phyloP scores from a whole-genome alignment of 257 asterid species.

The Ilex asprella region DNA sequence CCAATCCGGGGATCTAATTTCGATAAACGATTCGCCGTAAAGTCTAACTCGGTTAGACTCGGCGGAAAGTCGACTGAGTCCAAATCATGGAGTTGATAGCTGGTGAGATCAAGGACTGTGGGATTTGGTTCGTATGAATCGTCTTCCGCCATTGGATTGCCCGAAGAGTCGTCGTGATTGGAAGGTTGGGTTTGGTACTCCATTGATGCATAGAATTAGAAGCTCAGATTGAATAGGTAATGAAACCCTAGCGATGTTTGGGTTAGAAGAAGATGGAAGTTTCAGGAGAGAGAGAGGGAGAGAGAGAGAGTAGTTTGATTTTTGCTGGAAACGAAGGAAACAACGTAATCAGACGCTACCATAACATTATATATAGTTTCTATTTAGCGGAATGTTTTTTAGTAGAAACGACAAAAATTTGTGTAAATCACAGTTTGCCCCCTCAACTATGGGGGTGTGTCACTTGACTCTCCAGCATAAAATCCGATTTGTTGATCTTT shows the following conservation, averaged over 20 bases:
- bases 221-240: not conserved
- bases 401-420: no score
- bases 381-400: no score
- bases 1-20: slow-evolving; percentile 76
- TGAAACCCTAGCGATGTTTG: not conserved
- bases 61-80: slow-evolving; percentile 65
- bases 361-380: no score
- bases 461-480: no score
- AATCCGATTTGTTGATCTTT: no score
- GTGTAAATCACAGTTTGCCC: no score
- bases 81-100: slow-evolving; percentile 89
- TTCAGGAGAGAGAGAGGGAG: no score
- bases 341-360: no score
- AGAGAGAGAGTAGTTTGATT: not conserved
- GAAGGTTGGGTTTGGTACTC: slow-evolving; percentile 8
- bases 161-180: slow-evolving; percentile 7
- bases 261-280: not conserved
- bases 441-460: no score
- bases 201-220: not conserved
- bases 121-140: slow-evolving; percentile 21
- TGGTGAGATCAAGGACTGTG: slow-evolving; percentile 59
- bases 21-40: slow-evolving; percentile 86
- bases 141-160: slow-evolving; percentile 24
- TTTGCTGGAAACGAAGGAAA: no score
- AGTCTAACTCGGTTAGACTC: slow-evolving; percentile 65